phyloP scores from a whole-genome alignment of 2,329 filamentous ascomycete genomes.

The Alternaria solani region DNA sequence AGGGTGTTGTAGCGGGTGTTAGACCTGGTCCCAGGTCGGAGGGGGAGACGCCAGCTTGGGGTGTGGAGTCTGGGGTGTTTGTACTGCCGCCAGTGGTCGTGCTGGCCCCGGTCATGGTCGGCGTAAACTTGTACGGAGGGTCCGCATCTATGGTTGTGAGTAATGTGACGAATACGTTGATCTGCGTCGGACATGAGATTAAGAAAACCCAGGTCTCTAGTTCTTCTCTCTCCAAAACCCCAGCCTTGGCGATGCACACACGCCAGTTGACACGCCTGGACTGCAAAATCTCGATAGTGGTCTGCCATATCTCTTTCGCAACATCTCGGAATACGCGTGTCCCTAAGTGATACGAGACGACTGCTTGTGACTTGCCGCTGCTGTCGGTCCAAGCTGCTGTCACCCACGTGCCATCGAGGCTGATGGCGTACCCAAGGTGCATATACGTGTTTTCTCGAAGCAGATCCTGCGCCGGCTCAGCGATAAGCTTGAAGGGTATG shows the following conservation, averaged over 20 bases:
- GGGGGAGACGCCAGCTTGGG: conserved; percentile 46
- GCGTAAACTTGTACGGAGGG: conserved; percentile 69
- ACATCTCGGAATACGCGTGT: conserved; percentile 70
- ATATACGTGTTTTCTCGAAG: conserved; percentile 81
- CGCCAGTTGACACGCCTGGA: conserved; percentile 78
- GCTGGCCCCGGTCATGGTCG: conserved; percentile 47
- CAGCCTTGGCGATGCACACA: conserved; percentile 75
- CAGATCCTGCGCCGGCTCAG: conserved; percentile 74
- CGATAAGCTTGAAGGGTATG: conserved; percentile 77
- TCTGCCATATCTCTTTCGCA: conserved; percentile 79
- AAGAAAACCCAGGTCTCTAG: conserved; percentile 57
- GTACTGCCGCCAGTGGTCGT: conserved; percentile 25
- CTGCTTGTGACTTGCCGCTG: conserved; percentile 75
- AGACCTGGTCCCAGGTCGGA: conserved; percentile 48
- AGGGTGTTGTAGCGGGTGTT: conserved; percentile 73
- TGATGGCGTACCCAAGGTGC: conserved; percentile 80
- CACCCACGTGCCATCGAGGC: conserved; percentile 79
- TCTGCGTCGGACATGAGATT: conserved; percentile 46
- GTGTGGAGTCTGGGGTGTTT: conserved; percentile 42
- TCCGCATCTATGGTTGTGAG: conserved; percentile 71
- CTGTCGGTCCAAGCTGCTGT: conserved; percentile 84
- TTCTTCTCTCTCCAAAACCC: conserved; percentile 72
- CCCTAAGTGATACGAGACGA: conserved; percentile 74
- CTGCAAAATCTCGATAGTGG: conserved; percentile 76
- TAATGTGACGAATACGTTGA: conserved; percentile 58